Evolutionary conservation across 2,329 filamentous ascomycete genomes (phyloP).

Genomic region (Dothistroma pini): DNA sequence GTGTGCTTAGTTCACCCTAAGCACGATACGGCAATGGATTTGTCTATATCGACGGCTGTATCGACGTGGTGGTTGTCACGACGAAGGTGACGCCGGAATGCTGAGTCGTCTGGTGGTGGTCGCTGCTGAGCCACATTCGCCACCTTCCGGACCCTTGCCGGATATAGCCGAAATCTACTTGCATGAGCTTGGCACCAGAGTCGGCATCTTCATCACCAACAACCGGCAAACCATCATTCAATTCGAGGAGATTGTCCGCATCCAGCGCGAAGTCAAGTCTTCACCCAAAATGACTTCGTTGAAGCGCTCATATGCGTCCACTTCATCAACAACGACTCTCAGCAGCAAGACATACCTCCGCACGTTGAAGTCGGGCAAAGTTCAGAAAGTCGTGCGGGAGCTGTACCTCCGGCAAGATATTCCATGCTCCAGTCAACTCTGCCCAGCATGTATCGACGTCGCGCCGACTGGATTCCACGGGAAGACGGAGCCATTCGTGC

Average conservation of each 20-base stretch:
- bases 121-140: neutral
- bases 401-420: constrained; percentile 95
- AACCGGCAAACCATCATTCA: neutral
- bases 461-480: constrained; percentile 78
- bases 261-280: constrained; percentile 53
- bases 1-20: constrained; percentile 15
- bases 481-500: constrained; percentile 74
- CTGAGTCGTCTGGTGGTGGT: neutral
- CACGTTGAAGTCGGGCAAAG: constrained; percentile 92
- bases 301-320: constrained; percentile 55
- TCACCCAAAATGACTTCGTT: constrained; percentile 61
- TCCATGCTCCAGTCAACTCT: constrained; percentile 90
- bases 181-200: constrained; percentile 2
- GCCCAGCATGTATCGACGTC: constrained; percentile 64
- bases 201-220: neutral
- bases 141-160: neutral
- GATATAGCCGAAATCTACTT: neutral
- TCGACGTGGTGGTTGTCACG: constrained; percentile 7
- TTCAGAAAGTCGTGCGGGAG: constrained; percentile 97
- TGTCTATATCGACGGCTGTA: constrained; percentile 7
- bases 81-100: constrained; percentile 1
- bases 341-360: constrained; percentile 95
- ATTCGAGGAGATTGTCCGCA: neutral
- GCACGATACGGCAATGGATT: constrained; percentile 9
- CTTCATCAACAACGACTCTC: constrained; percentile 62